A percentile compares a stretch with the other conserved stretches of the same genome.
Evolutionary conservation across 140 eudicot species (phyloP).

Genomic region (Stevia rebaudiana): DNA sequence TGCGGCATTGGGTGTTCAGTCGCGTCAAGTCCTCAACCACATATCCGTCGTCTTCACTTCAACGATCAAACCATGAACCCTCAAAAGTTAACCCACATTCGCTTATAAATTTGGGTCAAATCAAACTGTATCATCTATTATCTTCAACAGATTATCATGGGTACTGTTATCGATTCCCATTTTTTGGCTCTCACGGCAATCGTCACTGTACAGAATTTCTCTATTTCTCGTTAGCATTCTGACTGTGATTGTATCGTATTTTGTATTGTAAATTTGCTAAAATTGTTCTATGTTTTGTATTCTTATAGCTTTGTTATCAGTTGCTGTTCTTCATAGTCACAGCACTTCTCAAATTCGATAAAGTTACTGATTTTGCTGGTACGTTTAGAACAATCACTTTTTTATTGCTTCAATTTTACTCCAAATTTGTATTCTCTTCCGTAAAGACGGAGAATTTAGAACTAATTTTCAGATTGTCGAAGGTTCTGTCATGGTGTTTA

Average conservation of each 20-base stretch:
- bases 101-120: not conserved
- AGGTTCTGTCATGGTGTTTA: conserved; percentile 1
- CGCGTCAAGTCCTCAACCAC: conserved; percentile 31
- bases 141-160: conserved; percentile 37
- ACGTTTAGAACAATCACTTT: not conserved
- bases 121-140: not conserved
- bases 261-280: not conserved
- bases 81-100: not conserved
- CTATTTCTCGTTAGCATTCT: not conserved
- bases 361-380: conserved; percentile 97
- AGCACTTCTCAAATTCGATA: conserved; percentile 79
- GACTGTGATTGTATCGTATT: not conserved
- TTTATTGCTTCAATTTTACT: conserved; percentile 11
- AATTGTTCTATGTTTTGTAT: not conserved
- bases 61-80: not conserved
- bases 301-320: conserved; percentile 69
- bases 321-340: conserved; percentile 75
- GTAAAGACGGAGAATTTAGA: too few species aligned
- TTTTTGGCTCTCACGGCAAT: conserved; percentile 87
- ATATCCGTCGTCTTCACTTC: not conserved
- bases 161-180: conserved; percentile 76
- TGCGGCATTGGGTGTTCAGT: not conserved
- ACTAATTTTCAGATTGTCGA: too few species aligned
- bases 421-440: not conserved
- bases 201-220: conserved; percentile 47